Conservation (phyloP, 306 rosid genomes). For the Inga laurina region DNA sequence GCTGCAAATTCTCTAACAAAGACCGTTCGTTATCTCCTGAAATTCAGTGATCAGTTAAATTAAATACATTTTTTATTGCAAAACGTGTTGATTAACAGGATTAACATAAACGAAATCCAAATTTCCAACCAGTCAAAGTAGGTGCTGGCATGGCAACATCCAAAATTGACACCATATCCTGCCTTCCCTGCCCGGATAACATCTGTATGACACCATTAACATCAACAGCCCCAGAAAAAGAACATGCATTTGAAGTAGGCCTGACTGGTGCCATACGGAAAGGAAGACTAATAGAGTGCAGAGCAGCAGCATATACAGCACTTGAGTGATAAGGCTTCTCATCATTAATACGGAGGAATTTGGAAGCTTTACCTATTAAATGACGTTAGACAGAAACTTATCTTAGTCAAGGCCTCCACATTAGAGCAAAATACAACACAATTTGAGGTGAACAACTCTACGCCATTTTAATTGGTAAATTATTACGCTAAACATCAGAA, state of each 20-base stretch:
- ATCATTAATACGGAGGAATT: constrained; percentile 60
- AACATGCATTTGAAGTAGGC: constrained; percentile 54
- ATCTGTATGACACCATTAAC: constrained; percentile 69
- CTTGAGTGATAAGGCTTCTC: constrained; percentile 78
- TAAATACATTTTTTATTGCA: constrained; percentile 24
- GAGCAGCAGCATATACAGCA: constrained; percentile 80
- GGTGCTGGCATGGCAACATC: constrained; percentile 93
- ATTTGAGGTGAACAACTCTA: constrained; percentile 6
- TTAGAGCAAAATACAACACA: constrained; percentile 11
- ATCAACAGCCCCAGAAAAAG: constrained; percentile 69
- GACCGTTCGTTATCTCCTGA: constrained; percentile 53
- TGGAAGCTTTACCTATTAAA: constrained; percentile 72
- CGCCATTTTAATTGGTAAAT: constrained; percentile 5
- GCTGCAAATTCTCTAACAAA: constrained; percentile 53
- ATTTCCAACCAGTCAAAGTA: constrained; percentile 65
- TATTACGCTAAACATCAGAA: constrained; percentile 23
- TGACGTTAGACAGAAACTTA: constrained; percentile 23
- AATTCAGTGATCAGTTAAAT: constrained; percentile 43
- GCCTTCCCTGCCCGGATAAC: constrained; percentile 74
- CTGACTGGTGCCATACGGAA: constrained; percentile 77
- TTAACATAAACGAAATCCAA: constrained; percentile 9
- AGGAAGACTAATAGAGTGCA: constrained; percentile 81
- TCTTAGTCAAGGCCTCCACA: constrained; percentile 21
- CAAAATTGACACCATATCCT: constrained; percentile 72
- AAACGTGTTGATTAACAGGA: neutral